These are phyloP conservation scores for Lactifluus rugatus DNA, from an alignment of 768 basidiomycete species.

Conservation along the genomic window DNA sequence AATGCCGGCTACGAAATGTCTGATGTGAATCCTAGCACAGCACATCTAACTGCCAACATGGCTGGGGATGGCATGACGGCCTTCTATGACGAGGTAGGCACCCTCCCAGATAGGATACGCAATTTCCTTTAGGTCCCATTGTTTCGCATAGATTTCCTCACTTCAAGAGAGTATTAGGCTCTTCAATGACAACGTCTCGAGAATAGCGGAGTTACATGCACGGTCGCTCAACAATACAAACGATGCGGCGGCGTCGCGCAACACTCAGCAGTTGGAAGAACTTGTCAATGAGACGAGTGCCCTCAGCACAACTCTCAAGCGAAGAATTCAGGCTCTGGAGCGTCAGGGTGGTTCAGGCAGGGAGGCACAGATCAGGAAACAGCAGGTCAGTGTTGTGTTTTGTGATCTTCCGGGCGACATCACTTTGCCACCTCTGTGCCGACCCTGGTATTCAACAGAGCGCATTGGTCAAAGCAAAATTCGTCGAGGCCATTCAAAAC, in stretches of 20 bases:
- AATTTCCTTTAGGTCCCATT: not conserved
- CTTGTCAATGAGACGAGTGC: conserved; percentile 51
- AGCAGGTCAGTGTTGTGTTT: conserved; percentile 30
- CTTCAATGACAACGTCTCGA: conserved; percentile 38
- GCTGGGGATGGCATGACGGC: conserved; percentile 48
- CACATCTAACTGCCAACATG: conserved; percentile 25
- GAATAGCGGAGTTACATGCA: conserved; percentile 40
- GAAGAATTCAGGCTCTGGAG: conserved; percentile 49
- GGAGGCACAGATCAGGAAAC: conserved; percentile 39
- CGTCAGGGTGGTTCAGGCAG: conserved; percentile 30
- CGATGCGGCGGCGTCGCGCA: conserved; percentile 34
- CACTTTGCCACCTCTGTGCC: not conserved
- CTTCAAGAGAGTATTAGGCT: conserved; percentile 38
- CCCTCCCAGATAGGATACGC: not conserved
- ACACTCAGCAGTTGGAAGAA: conserved; percentile 41
- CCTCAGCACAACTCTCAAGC: conserved; percentile 47
- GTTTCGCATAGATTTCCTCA: conserved; percentile 32
- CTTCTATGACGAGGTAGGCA: conserved; percentile 65
- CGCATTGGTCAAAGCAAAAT: conserved; percentile 52
- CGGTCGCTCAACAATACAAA: conserved; percentile 42
- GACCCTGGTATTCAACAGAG: conserved; percentile 31
- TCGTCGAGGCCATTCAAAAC: conserved; percentile 65
- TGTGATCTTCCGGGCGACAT: not conserved
- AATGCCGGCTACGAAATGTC: conserved; percentile 57
- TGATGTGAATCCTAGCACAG: conserved; percentile 48